Base-by-base conservation (phyloP, 2,329 filamentous ascomycete species). In the Aspergillus quadricinctus region DNA sequence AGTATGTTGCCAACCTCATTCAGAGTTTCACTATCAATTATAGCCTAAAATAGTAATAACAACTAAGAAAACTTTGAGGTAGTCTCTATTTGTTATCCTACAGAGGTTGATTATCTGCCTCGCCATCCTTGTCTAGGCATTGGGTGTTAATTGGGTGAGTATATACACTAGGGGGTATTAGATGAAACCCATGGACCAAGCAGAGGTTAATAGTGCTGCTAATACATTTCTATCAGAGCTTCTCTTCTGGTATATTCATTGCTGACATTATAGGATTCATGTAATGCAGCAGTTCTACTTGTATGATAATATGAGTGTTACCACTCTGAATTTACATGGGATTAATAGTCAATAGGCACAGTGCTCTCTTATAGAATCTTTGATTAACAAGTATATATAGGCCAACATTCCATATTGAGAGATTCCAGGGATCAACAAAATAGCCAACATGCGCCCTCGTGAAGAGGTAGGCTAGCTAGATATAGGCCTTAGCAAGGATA, bases 381-480 rank as follows among this genome's bases (percentile, higher is more conserved):
- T 40, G 17, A 40, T 14, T 7, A 5, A 40, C 3, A 40, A 40
- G 35, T 40, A 40, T 40, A 40, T 40, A 40, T 40, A 40, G 17
- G 17, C 17, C 11, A 4, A 4, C 17, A 40, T 40, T 40, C 35
- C 17, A 40, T 5, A 40, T n/a, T 40, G 27, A 40, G 35, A 40
- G 17, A 14, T 14, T 40, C 7, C 17, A 40, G 35, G 17, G 17
- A 40, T 40, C 17, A 5, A 40, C 11, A 29, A 27, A 35, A 31
- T 25, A n/a, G 11, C n/a, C 14, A 48, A 17, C 4, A 55, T 55
- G 48, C 37, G 8, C 41, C 25, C 40, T 11, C 28, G 28, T 46
- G 29, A 21, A 37, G 48, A 55, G n/a, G 29, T 28, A 19, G 50
- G 48, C 40, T 55, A 48, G 53, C 48, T 55, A 19, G 53, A 55